Evolutionary conservation across 495 filamentous ascomycete species (phyloP).

Genomic region (Aspergillus baeticus): DNA sequence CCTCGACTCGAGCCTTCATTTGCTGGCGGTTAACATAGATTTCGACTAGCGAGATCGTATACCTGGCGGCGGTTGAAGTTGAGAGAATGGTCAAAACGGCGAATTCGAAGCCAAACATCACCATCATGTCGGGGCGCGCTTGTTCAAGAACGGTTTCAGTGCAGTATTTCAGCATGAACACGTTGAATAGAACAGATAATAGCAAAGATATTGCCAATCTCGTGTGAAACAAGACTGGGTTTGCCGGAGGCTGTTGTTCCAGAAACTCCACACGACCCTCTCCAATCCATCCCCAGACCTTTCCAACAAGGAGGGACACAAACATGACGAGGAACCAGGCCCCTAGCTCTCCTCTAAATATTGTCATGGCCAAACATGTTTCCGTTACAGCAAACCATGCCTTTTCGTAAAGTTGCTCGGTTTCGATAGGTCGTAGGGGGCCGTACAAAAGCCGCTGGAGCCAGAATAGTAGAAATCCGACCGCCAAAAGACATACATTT

Average conservation of each 20-base stretch:
- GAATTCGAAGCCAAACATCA: constrained; percentile 99
- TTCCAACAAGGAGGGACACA: constrained; percentile 82
- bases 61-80: constrained; percentile 72
- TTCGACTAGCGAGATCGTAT: constrained; percentile 77
- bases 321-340: constrained; percentile 96
- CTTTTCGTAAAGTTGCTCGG: constrained; percentile 95
- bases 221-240: constrained; percentile 84
- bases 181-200: constrained; percentile 72
- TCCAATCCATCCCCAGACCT: constrained; percentile 98
- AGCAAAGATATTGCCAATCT: constrained; percentile 77
- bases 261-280: constrained; percentile 91
- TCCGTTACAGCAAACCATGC: constrained; percentile 97
- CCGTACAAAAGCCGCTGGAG: constrained; percentile 91
- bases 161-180: constrained; percentile 75
- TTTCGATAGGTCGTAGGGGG: constrained; percentile 86
- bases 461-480: constrained; percentile 74
- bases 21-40: constrained; percentile 71
- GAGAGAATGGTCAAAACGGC: constrained; percentile 80
- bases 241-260: constrained; percentile 92
- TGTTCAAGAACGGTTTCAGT: constrained; percentile 78
- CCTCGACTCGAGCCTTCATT: constrained; percentile 60
- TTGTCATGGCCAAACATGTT: constrained; percentile 98
- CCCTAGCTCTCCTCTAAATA: constrained; percentile 92
- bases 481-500: constrained; percentile 78
- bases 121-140: constrained; percentile 96